Evolutionary conservation across 257 asterid genomes (phyloP).

Genomic region (Handroanthus guayacan): DNA sequence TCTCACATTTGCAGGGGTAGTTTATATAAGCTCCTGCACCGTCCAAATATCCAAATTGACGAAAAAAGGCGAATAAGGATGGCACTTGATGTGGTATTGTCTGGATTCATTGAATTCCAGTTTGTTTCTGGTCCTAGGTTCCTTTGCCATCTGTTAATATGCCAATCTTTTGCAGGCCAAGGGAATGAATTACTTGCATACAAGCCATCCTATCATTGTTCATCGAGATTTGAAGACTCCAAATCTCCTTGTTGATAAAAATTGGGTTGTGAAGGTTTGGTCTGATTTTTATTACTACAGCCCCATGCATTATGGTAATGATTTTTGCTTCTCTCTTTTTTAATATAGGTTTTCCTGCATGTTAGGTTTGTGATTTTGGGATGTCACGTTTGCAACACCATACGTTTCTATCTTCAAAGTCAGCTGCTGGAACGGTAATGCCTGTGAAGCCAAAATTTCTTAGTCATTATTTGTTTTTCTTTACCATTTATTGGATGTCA

Average conservation of each 20-base stretch:
- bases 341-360: slow-evolving; percentile 37
- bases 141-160: slow-evolving; percentile 21
- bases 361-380: slow-evolving; percentile 95
- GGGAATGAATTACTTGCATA: slow-evolving; percentile 98
- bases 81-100: slow-evolving; percentile 96
- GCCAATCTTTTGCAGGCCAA: slow-evolving; percentile 72
- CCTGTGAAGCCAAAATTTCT: slow-evolving; percentile 29
- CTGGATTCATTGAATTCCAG: slow-evolving; percentile 31
- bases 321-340: slow-evolving; percentile 18
- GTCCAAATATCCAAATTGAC: slow-evolving; percentile 76
- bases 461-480: background rate
- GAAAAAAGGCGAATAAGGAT: slow-evolving; percentile 85
- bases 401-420: slow-evolving; percentile 94
- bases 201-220: slow-evolving; percentile 89
- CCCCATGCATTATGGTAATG: slow-evolving; percentile 5
- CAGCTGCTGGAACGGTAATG: slow-evolving; percentile 94
- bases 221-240: slow-evolving; percentile 98
- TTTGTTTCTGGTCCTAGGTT: slow-evolving; percentile 34
- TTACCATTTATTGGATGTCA: background rate
- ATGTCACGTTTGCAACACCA: slow-evolving; percentile 96
- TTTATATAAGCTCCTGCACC: slow-evolving; percentile 87
- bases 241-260: slow-evolving; percentile 94
- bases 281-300: slow-evolving; percentile 3
- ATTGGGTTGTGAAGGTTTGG: slow-evolving; percentile 92
- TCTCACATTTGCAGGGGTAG: slow-evolving; percentile 80